Evolutionary conservation across 2,329 filamentous ascomycete genomes (phyloP), one percentile per base, ranked within the genome.

Genomic region (Cladosporium sp.): DNA sequence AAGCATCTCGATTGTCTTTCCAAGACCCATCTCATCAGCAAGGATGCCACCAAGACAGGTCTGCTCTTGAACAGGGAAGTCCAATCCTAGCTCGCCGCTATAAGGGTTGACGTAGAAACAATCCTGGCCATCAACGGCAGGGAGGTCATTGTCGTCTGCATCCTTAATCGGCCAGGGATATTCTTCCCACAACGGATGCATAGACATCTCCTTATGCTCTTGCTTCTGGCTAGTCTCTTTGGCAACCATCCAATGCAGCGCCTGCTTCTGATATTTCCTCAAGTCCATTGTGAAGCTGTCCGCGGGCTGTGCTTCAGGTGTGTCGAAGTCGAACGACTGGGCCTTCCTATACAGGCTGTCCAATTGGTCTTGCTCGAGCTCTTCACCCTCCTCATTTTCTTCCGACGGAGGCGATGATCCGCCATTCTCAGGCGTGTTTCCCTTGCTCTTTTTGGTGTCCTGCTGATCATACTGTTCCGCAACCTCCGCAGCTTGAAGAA

Each of bases 1-100:
- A 56, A 98, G 81, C 90, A 98, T 97, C 66, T 98, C 92, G 49
- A 98, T 97, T 0, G 93, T 98, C 74, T 98, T 98, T 33, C 93
- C 93, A 2, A 98, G 76, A 43, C 93, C 93, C 93, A 98, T 98
- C 70, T 97, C 87, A 63, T 98, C 93, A 8, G 93, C 93, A 40
- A 98, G 74, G 53, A 98, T 88, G 5, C 93, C 93, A 42, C 93
- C 93, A 0, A 95, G 76, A 60, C 93, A 98, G 66, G 95, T 89
- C 65, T 97, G 93, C 63, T 97, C 89, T 66, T 98, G 93, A 2
- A 84, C 81, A 1, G 93, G 93, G 59, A 98, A 98, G 5, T 95
- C 84, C 0, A 97, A 75, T 2, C 90, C 95, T 49, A 98, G 74
- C 61, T 97, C 92, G 8, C 93, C 93, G 6, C 91, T 96, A 68